Base-by-base conservation (phyloP, 2,329 filamentous ascomycete genomes). In the Chrysosporium keratinophilum region DNA sequence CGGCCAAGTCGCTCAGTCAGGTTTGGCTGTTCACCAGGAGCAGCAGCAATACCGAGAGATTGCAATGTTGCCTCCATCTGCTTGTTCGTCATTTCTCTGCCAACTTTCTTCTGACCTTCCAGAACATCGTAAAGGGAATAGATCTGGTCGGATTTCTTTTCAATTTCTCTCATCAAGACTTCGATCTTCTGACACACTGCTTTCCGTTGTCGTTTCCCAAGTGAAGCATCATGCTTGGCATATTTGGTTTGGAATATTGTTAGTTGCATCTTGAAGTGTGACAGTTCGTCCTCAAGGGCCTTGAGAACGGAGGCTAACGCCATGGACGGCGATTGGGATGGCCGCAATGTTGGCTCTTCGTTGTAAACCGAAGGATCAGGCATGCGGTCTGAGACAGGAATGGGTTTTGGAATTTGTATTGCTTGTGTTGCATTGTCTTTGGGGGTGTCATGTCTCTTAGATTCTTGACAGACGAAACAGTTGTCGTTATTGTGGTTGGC, bases 241-340 rank as follows among this genome's bases (percentile, higher is more conserved):
- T 88, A 88, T 37, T 77, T 70, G 2, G 74, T 74, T 61, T 85
- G 80, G 55, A 81, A 77, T 34, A 76, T 69, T 0, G 78, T 73
- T n/a, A 89, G 77, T 62, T 84, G 78, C 60, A 85, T 76, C 68
- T 87, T 85, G 51, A 94, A 71, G 65, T 94, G 87, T 11, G 78
- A 77, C 43, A 90, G 78, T 67, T 95, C 89, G 65, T 94, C 88
- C 60, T 87, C 77, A 2, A 94, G 74, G 6, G 82, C 79, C 69
- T 94, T 93, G 66, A 95, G 83, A 19, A 95, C 86, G n/a, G 83
- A 80, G 6, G 86, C 85, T 20, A 95, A 79, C 9, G 88, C 88
- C 42, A 83, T 71, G 3, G 79, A 81, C 0, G 88, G 88, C 1
- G 81, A 73, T 63, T 87, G 83, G 1, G 83, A 77, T 5, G 74